Evolutionary conservation across 306 rosid species (phyloP), one percentile per base, ranked within the genome.

Genomic region (Prunus kanzakura): DNA sequence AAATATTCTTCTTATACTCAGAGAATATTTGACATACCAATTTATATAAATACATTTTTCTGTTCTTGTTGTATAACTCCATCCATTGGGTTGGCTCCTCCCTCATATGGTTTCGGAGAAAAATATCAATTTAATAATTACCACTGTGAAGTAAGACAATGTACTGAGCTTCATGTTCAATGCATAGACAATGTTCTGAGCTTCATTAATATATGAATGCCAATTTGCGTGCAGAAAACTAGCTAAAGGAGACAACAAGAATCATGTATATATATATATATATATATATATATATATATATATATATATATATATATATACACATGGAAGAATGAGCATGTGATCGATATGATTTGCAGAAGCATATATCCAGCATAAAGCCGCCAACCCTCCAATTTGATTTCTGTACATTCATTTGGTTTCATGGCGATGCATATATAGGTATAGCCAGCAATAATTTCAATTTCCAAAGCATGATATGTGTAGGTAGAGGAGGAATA

Each of bases 171-270:
- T 52, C n/a, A 6, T 52, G 11, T 54, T 4, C 56, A 15, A 8
- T 16, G 52, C 18, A 49, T 11, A 13, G 52, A 52, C 22, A 52
- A 18, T 52, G 58, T 52, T 16, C 58, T 52, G 58, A 8, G 20
- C 22, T 52, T 10, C 58, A 18, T 3, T 54, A 19, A 54, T 54
- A n/a, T 54, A 18, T 7, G 11, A 8, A 32, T 32, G 60, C 23
- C 19, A 54, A 19, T 54, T 54, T 19, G 4, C 25, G 2, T 54
- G 25, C 25, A 19, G 12, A 54, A 54, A 54, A 54, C 60, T 4
- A 11, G 6, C 63, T 9, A 57, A 25, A 60, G 69, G 73, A 72
- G 82, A 81, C 86, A 84, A 58, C 71, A 69, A 71, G 84, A 86
- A 78, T 76, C 76, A 75, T 65, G 79, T 65, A 45, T 41, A 38